These are phyloP conservation scores for Cercospora janseana DNA, from an alignment of 2,329 filamentous ascomycete genomes.

Conservation along the genomic window DNA sequence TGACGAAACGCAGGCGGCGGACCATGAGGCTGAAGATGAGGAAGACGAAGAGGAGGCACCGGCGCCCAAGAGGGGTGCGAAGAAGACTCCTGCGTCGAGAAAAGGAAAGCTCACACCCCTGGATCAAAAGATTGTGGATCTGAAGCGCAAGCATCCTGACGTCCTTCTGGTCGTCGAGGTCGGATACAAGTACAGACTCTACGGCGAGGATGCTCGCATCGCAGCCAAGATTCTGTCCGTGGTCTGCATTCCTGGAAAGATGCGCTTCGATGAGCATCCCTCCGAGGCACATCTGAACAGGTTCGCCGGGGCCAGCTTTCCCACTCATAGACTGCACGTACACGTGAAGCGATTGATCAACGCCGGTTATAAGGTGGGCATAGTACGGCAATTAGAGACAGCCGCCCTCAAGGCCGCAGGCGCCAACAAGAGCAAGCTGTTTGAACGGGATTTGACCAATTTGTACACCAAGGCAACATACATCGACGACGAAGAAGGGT, in stretches of 20 bases:
- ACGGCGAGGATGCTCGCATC: conserved; percentile 86
- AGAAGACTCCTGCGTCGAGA: conserved; percentile 56
- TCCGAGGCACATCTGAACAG: conserved; percentile 89
- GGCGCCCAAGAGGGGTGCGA: conserved; percentile 48
- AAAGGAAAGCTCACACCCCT: conserved; percentile 87
- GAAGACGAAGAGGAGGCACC: conserved; percentile 55
- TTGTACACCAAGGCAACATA: conserved; percentile 98
- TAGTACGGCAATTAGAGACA: conserved; percentile 91
- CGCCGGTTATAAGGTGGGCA: conserved; percentile 92
- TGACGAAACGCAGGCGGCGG: conserved; percentile 53
- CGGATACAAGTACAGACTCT: conserved; percentile 97
- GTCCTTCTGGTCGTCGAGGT: conserved; percentile 90
- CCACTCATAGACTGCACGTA: conserved; percentile 84
- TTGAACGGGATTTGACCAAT: conserved; percentile 88
- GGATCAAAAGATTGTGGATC: conserved; percentile 89
- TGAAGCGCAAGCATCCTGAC: conserved; percentile 88
- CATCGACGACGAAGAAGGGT: conserved; percentile 83
- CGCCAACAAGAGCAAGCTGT: conserved; percentile 89
- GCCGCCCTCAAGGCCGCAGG: conserved; percentile 93
- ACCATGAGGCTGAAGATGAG: conserved; percentile 57
- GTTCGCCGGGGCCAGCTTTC: conserved; percentile 94
- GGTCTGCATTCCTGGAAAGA: conserved; percentile 93
- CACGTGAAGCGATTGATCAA: conserved; percentile 90
- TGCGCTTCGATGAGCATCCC: conserved; percentile 88
- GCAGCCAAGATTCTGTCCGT: conserved; percentile 91